phyloP scores from a whole-genome alignment of 352 stramenopile genomes.

The Phytopythium kandeliae region DNA sequence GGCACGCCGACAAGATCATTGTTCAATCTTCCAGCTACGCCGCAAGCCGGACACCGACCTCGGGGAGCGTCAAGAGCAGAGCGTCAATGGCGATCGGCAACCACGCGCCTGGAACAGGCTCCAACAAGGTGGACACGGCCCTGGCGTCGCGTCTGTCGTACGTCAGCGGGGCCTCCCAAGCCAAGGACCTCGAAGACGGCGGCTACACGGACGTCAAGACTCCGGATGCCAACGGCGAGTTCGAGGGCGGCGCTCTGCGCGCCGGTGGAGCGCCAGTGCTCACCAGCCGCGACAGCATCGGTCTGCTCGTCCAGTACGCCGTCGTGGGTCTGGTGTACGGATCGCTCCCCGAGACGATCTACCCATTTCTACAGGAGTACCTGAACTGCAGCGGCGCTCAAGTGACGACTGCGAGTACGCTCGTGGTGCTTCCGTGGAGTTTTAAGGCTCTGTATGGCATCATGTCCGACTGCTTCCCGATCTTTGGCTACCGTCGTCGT shows the following conservation, averaged over 20 bases:
- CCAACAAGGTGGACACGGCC: constrained; percentile 24
- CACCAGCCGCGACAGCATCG: constrained; percentile 16
- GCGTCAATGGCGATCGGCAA: background rate
- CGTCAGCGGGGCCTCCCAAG: constrained; percentile 17
- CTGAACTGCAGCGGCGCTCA: constrained; percentile 23
- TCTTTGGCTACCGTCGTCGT: constrained; percentile 56
- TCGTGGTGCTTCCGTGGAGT: constrained; percentile 35
- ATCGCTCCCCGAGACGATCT: constrained; percentile 22
- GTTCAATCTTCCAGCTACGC: no score
- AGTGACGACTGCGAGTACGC: constrained; percentile 19
- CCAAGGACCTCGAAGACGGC: constrained; percentile 14
- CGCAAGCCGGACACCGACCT: no score
- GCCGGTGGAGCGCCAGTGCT: constrained; percentile 11
- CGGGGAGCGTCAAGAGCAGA: no score
- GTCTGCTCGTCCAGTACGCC: constrained; percentile 30
- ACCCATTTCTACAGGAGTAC: constrained; percentile 28
- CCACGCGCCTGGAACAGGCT: constrained; percentile 16
- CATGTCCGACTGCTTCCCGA: constrained; percentile 64
- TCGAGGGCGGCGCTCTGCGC: constrained; percentile 26
- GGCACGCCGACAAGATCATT: no score
- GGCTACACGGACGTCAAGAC: constrained; percentile 20
- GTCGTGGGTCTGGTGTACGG: constrained; percentile 22
- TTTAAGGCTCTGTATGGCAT: constrained; percentile 71
- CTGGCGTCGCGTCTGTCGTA: constrained; percentile 29
- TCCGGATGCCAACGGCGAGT: constrained; percentile 23